Evolutionary conservation across 768 basidiomycete genomes (phyloP).

Genomic region (Erythrobasidium yunnanense): DNA sequence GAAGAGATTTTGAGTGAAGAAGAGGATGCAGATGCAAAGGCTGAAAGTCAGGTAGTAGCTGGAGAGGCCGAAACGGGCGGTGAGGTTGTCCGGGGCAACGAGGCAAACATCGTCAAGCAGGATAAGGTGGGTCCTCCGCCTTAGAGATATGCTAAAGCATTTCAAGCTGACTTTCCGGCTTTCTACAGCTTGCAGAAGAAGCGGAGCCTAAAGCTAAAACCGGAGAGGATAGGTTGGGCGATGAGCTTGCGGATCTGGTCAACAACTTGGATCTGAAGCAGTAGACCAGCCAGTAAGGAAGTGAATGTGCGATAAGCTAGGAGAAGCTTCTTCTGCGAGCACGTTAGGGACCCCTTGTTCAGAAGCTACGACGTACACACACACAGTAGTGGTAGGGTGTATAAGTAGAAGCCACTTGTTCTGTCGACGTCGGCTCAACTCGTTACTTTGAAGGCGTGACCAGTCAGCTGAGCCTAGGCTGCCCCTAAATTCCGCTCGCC

Average conservation of each 20-base stretch:
- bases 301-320: no score
- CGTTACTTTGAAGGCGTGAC: no score
- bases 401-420: no score
- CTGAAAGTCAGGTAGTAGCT: background rate
- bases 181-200: conserved; percentile 28
- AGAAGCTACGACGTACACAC: no score
- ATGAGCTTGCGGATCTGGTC: conserved; percentile 56
- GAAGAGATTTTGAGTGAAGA: conserved; percentile 22
- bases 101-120: conserved; percentile 10
- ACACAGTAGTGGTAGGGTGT: no score
- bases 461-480: no score
- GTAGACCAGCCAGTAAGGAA: no score
- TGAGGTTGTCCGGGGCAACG: conserved; percentile 4
- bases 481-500: no score
- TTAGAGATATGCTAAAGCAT: background rate
- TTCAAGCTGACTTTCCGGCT: background rate
- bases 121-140: conserved; percentile 22
- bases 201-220: conserved; percentile 33
- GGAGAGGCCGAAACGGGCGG: conserved; percentile 6
- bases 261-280: conserved; percentile 46
- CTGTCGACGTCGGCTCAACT: no score
- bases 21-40: conserved; percentile 10
- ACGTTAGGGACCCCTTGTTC: no score
- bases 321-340: no score
- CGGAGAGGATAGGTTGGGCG: conserved; percentile 26